Conservation (phyloP, 257 asterid species). For the Penstemon newberryi region DNA sequence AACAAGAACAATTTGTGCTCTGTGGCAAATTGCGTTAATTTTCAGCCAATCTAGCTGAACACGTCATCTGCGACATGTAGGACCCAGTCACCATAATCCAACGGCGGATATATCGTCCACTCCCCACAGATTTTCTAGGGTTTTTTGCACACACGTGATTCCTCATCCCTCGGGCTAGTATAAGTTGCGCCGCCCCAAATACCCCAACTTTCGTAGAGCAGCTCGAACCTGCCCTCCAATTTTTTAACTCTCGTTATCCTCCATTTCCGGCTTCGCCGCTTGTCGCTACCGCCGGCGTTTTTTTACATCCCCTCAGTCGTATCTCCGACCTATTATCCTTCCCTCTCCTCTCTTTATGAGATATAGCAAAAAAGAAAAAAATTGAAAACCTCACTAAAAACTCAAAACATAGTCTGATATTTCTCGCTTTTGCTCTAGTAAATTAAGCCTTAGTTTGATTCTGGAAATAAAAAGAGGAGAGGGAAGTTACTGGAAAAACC, state of each 20-base stretch:
- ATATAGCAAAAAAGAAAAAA: slow-evolving; percentile 33
- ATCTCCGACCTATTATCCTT: slow-evolving; percentile 48
- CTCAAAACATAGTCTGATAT: slow-evolving; percentile 31
- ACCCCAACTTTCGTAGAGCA: slow-evolving; percentile 19
- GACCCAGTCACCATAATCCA: slow-evolving; percentile 32
- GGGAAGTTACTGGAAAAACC: slow-evolving; percentile 60
- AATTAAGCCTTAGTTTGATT: slow-evolving; percentile 20
- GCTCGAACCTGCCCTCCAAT: slow-evolving; percentile 31
- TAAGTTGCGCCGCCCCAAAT: slow-evolving; percentile 24
- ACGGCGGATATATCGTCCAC: slow-evolving; percentile 38
- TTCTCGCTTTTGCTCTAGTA: slow-evolving; percentile 29
- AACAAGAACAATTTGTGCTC: too few relatives aligned
- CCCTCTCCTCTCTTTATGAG: slow-evolving; percentile 58
- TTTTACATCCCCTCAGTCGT: slow-evolving; percentile 30
- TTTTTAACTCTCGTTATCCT: slow-evolving; percentile 9
- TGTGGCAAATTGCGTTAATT: too few relatives aligned
- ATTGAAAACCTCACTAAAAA: slow-evolving; percentile 37
- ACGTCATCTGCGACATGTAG: not conserved
- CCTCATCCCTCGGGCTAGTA: slow-evolving; percentile 15
- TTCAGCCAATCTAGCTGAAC: too few relatives aligned
- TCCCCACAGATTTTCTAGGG: slow-evolving; percentile 40
- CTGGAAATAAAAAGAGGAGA: slow-evolving; percentile 78
- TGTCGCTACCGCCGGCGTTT: slow-evolving; percentile 44
- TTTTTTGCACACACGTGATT: slow-evolving; percentile 31
- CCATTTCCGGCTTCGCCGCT: slow-evolving; percentile 47